Base-by-base conservation (phyloP, 345 rosid genomes). In the Salix caprea region DNA sequence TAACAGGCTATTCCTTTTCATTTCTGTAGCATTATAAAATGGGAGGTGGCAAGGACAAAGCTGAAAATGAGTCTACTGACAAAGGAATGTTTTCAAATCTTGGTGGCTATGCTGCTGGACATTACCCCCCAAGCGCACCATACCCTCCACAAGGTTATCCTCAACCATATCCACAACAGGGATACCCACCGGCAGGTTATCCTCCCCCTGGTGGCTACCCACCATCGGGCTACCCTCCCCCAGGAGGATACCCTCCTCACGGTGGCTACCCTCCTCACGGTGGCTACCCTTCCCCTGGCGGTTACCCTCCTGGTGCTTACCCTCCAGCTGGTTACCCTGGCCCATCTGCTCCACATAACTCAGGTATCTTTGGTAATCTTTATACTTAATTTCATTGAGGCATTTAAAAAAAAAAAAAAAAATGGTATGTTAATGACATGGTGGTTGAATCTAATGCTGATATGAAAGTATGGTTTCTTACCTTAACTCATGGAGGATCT, bases 11-110 rank as follows among this genome's bases (percentile, higher is more conserved):
- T 42, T 34, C 26, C n/a, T 70, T 70, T 46, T 28, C 16, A 39
- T 54, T 80, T 70, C 40, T 78, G 66, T 71, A 79, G 71, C 16
- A 46, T 73, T 65, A 73, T 56, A 77, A 76, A 79, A 87, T 82
- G 84, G 82, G 84, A 67, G 88, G 88, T 72, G 94, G 89, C 75
- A 80, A 80, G 37, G 90, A 88, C 72, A 65, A 84, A 67, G 71
- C 68, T 66, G 79, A 80, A 56, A 82, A 86, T 37, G 91, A 79
- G 5, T 40, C 86, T 7, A 72, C 69, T 16, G 91, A 91, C 83
- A 92, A 74, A 85, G 98, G 97, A 56, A 70, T 92, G 72, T 83
- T 92, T 74, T 92, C 94, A 28, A 23, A 80, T 78, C 88, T 91
- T 48, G 92, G 83, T 76, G 97, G 94, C 64, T 91, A 61, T 67